Evolutionary conservation across 495 filamentous ascomycete species (phyloP).

Genomic region (Parathielavia appendiculata): DNA sequence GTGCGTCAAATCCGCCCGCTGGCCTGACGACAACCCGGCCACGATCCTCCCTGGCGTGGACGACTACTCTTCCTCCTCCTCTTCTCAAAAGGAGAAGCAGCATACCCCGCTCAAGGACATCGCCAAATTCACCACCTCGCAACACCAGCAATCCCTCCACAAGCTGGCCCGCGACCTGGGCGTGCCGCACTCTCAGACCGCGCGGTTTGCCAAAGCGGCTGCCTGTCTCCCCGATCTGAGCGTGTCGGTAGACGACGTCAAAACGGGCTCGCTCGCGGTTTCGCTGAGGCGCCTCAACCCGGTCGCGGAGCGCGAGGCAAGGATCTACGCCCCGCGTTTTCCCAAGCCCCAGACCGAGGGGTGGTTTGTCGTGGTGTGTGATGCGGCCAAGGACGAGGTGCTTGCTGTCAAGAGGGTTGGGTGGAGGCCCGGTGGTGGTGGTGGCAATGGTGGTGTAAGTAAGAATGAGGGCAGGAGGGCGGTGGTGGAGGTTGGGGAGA

Average conservation of each 20-base stretch:
- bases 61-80: not conserved
- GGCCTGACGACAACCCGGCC: constrained; percentile 77
- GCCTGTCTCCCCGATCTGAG: constrained; percentile 61
- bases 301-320: constrained; percentile 54
- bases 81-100: not conserved
- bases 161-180: constrained; percentile 38
- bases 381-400: constrained; percentile 64
- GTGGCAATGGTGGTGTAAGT: constrained; percentile 13
- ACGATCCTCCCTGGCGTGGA: constrained; percentile 77
- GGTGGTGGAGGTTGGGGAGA: constrained; percentile 28
- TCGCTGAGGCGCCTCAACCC: constrained; percentile 62
- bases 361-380: constrained; percentile 75
- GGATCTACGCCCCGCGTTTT: constrained; percentile 80
- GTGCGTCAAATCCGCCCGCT: constrained; percentile 84
- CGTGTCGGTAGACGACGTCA: constrained; percentile 56
- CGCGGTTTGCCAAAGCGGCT: constrained; percentile 54
- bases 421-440: constrained; percentile 49
- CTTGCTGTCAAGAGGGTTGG: constrained; percentile 78
- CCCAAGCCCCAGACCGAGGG: constrained; percentile 95
- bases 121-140: not conserved
- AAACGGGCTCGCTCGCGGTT: constrained; percentile 57
- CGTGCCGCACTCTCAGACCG: constrained; percentile 28
- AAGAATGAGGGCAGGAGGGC: constrained; percentile 10
- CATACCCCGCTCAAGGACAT: constrained; percentile 12
- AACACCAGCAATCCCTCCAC: not conserved